These are phyloP conservation scores for Acacia acuminata DNA, from an alignment of 306 rosid species.

Conservation along the genomic window DNA sequence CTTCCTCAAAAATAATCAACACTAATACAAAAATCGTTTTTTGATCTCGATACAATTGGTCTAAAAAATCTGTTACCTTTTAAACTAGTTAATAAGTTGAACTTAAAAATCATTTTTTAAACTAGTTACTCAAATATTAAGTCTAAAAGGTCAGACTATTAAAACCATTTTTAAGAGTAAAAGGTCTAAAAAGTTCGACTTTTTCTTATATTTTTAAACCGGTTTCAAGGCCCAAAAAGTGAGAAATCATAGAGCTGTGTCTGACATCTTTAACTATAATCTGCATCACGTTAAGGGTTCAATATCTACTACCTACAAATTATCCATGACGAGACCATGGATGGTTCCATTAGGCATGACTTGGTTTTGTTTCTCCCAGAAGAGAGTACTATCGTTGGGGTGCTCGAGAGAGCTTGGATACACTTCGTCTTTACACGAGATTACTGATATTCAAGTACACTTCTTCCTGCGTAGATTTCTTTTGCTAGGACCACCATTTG, in stretches of 20 bases:
- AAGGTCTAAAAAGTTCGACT: too few relatives aligned
- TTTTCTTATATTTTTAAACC: too few relatives aligned
- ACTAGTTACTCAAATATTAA: too few relatives aligned
- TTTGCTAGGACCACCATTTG: conserved; percentile 45
- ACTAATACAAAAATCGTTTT: too few relatives aligned
- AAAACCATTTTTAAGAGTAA: too few relatives aligned
- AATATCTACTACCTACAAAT: neutral
- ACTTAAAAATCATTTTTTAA: too few relatives aligned
- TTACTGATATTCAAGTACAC: conserved; percentile 28
- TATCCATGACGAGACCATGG: conserved; percentile 2
- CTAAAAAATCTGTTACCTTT: too few relatives aligned
- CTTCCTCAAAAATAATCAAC: too few relatives aligned
- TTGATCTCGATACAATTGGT: too few relatives aligned
- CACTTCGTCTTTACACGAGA: conserved; percentile 39
- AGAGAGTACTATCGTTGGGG: neutral
- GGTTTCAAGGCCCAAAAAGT: too few relatives aligned
- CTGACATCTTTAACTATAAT: neutral
- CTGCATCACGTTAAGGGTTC: neutral
- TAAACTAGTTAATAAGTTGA: too few relatives aligned
- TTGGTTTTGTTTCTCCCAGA: neutral
- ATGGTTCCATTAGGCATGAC: neutral
- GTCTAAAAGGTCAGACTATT: too few relatives aligned
- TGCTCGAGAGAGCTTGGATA: neutral
- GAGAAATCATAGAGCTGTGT: neutral
- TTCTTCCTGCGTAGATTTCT: conserved; percentile 54